phyloP scores from a whole-genome alignment of 306 rosid genomes.

The Gastrolobium bilobum region DNA sequence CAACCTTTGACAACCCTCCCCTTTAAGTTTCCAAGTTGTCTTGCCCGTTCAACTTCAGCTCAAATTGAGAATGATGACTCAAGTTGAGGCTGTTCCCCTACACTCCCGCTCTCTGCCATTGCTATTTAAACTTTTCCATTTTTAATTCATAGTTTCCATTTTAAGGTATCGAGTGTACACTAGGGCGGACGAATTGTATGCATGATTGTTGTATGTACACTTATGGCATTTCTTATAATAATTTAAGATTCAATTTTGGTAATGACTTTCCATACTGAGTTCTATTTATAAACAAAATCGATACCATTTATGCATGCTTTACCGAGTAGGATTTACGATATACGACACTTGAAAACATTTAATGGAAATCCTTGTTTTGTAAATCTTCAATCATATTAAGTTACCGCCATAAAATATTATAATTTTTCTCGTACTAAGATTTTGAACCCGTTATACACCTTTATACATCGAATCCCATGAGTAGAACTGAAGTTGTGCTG shows the following conservation, averaged over 20 bases:
- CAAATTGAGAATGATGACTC: slow-evolving; percentile 37
- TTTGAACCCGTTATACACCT: not conserved
- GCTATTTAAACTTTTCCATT: not conserved
- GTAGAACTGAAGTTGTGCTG: too few relatives aligned
- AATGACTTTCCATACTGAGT: not conserved
- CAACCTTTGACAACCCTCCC: slow-evolving; percentile 50
- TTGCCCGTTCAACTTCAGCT: slow-evolving; percentile 26
- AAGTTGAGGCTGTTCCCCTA: not conserved
- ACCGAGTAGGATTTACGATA: not conserved
- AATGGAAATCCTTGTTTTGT: not conserved
- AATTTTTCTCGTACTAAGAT: not conserved
- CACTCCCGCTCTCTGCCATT: not conserved
- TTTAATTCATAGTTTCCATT: not conserved
- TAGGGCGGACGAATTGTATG: not conserved
- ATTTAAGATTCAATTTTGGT: not conserved
- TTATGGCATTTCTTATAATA: not conserved
- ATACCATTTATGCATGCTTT: not conserved
- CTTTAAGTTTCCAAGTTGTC: slow-evolving; percentile 52
- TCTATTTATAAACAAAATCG: not conserved
- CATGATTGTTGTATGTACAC: not conserved
- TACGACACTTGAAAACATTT: not conserved
- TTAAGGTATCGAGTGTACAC: not conserved
- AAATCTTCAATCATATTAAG: not conserved
- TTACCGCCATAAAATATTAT: too few relatives aligned
- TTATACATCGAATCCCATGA: slow-evolving; percentile 3